phyloP scores from a whole-genome alignment of 2,329 filamentous ascomycete genomes.

The Aspergillus phoenicis region DNA sequence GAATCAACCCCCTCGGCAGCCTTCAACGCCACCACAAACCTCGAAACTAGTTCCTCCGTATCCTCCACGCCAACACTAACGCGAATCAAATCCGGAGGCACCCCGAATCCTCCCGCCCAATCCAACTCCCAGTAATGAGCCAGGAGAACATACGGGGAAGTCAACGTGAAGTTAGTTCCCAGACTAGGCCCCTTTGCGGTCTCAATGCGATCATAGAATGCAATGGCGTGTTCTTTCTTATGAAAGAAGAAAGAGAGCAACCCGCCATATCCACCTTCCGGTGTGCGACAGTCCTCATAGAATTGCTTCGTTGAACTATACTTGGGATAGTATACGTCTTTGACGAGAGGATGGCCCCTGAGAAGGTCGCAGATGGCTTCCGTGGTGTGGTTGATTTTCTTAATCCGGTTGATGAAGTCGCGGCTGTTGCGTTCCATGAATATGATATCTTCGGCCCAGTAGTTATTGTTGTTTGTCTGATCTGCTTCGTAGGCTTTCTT shows the following conservation, averaged over 20 bases:
- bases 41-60: not conserved
- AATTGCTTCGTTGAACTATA: not conserved
- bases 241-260: constrained; percentile 4
- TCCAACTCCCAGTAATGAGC: not conserved
- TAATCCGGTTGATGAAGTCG: not conserved
- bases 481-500: not conserved
- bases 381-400: not conserved
- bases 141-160: not conserved
- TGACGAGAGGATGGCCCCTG: not conserved
- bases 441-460: not conserved
- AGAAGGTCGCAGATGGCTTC: not conserved
- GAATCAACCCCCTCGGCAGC: not conserved
- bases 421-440: constrained; percentile 6
- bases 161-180: constrained; percentile 3
- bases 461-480: not conserved
- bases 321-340: constrained; percentile 3
- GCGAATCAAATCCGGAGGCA: constrained; percentile 1
- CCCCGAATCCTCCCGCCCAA: constrained; percentile 2
- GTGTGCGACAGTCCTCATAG: not conserved
- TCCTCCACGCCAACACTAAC: constrained; percentile 2
- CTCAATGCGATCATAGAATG: constrained; percentile 5
- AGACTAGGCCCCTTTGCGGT: constrained; percentile 4
- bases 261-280: not conserved
- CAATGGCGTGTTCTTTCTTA: not conserved
- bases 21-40: constrained; percentile 1